phyloP scores from a whole-genome alignment of 2,329 filamentous ascomycete species.

The Fusarium brachygibbosum region DNA sequence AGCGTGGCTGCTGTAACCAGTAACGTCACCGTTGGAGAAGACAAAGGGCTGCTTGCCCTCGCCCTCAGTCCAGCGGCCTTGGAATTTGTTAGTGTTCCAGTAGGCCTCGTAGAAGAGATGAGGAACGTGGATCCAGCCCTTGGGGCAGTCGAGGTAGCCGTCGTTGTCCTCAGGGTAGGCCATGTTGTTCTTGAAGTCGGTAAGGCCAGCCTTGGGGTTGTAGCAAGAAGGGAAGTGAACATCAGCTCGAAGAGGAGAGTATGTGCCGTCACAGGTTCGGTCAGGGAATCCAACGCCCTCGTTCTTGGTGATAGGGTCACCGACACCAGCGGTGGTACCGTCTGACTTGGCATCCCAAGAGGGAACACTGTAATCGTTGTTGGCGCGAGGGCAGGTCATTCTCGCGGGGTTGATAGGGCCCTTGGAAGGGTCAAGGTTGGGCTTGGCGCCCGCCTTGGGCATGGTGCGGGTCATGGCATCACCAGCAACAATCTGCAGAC shows the following conservation, averaged over 20 bases:
- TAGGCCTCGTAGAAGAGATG: slow-evolving; percentile 72
- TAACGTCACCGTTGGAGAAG: slow-evolving; percentile 76
- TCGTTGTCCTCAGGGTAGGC: slow-evolving; percentile 67
- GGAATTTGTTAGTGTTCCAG: slow-evolving; percentile 69
- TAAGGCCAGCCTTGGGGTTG: slow-evolving; percentile 72
- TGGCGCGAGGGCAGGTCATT: slow-evolving; percentile 71
- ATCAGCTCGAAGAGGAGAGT: slow-evolving; percentile 73
- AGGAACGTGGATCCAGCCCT: slow-evolving; percentile 67
- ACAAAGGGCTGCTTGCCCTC: slow-evolving; percentile 74
- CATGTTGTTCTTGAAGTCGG: slow-evolving; percentile 75
- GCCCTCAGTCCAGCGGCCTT: slow-evolving; percentile 66
- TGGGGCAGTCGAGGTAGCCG: slow-evolving; percentile 67
- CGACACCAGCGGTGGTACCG: slow-evolving; percentile 67
- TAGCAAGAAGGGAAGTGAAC: slow-evolving; percentile 82
- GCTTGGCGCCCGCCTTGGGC: slow-evolving; percentile 64
- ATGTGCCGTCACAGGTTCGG: slow-evolving; percentile 73
- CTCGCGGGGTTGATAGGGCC: slow-evolving; percentile 68
- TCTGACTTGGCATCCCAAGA: slow-evolving; percentile 69
- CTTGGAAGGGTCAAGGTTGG: slow-evolving; percentile 65
- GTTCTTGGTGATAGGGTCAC: slow-evolving; percentile 66
- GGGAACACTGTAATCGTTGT: slow-evolving; percentile 61
- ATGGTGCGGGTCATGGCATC: slow-evolving; percentile 69
- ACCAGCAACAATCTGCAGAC: slow-evolving; percentile 79
- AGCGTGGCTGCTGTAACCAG: slow-evolving; percentile 77
- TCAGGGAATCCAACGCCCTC: slow-evolving; percentile 77